A percentile compares a stretch with the other conserved stretches of the same genome.
Conservation (phyloP, 1,284 basidiomycete species). For the Sporisorium exsertum region DNA sequence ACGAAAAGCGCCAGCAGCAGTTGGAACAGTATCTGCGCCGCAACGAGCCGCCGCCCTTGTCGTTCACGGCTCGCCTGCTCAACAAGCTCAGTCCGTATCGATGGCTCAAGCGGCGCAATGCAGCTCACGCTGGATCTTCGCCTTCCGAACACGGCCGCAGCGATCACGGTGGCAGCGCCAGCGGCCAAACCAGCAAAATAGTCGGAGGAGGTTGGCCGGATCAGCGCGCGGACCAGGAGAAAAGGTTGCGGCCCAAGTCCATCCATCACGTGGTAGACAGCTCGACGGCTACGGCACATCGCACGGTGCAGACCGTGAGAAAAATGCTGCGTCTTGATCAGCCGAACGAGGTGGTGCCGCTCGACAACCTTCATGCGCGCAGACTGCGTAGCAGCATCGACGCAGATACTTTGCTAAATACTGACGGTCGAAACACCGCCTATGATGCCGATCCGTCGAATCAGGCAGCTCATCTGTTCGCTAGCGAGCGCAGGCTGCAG, state of each 20-base stretch:
- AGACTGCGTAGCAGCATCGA: constrained; percentile 55
- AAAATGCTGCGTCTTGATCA: constrained; percentile 72
- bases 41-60: constrained; percentile 62
- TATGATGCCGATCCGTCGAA: constrained; percentile 50
- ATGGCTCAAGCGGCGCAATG: constrained; percentile 76
- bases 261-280: constrained; percentile 35
- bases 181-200: constrained; percentile 41
- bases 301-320: constrained; percentile 46
- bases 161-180: constrained; percentile 15
- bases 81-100: constrained; percentile 87
- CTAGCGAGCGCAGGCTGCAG: constrained; percentile 77
- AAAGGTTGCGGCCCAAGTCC: constrained; percentile 26
- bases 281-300: constrained; percentile 38
- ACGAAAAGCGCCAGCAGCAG: constrained; percentile 86
- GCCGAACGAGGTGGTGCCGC: constrained; percentile 75
- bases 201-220: constrained; percentile 38
- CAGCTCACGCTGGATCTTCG: constrained; percentile 57
- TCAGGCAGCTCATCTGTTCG: constrained; percentile 69
- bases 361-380: constrained; percentile 70
- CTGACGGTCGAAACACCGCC: constrained; percentile 1
- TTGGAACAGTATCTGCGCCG: constrained; percentile 74
- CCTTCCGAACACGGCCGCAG: constrained; percentile 25
- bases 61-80: constrained; percentile 71
- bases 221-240: constrained; percentile 28
- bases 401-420: constrained; percentile 42